Evolutionary conservation across 2,329 filamentous ascomycete genomes (phyloP), one percentile per base, ranked within the genome.

Genomic region (Sarocladium kiliense): DNA sequence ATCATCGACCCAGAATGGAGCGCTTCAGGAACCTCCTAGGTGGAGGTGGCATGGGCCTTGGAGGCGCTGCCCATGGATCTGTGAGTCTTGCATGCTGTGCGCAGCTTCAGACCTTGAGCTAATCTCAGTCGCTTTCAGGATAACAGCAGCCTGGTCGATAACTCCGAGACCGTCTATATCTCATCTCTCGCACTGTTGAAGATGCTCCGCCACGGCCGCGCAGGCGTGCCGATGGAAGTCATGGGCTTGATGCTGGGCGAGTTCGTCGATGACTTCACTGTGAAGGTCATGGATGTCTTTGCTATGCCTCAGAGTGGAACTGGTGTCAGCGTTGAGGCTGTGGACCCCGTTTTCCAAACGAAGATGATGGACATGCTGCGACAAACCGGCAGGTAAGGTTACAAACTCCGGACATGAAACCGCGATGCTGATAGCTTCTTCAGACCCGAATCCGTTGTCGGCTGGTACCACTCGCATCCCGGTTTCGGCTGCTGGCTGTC

Each of bases 281-380:
- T 99, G 59, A 88, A 93, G 63, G 94, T 99, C 14, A 93, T 97
- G 62, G 94, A 99, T 74, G 94, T 99, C 26, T 99, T 99, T 74
- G 94, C 94, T 58, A 99, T 99, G 94, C 94, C 94, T 19, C 94
- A 99, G 71, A 97, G 92, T 64, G 94, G 94, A 75, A 99, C 94
- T 1, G 94, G 94, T 63, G 94, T 99, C 64, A 96, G 91, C 74
- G 94, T 99, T 66, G 94, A 99, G 75, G 95, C 94, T 53, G 94
- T 99, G 60, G 94, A 99, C 70, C 91, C 92, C 10, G 94, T 99
- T 32, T 99, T 99, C 74, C 94, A 99, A 77, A 97, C 91, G 67
- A 99, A 97, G 81, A 99, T 99, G 94, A 99, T 99, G 94, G 94
- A 99, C 71, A 97, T 99, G 94, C 79, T 99, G 70, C 83, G 89